These are phyloP conservation scores for Xeromyces bisporus DNA, from an alignment of 495 filamentous ascomycete species.

Conservation along the genomic window DNA sequence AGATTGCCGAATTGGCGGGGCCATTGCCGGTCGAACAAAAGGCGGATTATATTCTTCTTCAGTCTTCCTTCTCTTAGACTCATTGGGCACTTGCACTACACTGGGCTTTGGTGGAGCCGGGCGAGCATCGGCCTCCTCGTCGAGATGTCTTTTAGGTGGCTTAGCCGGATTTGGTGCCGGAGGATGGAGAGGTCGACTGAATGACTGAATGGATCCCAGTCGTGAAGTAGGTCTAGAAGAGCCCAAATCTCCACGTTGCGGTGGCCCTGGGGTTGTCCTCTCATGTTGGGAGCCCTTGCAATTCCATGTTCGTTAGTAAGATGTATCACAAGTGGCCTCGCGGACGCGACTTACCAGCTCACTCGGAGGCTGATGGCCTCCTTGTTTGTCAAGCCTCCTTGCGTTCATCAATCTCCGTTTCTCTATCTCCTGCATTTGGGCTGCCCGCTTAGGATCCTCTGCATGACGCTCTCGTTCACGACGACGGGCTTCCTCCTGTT, in stretches of 20 bases:
- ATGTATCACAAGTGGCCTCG: too few relatives aligned
- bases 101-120: constrained; percentile 24
- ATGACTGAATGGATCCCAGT: constrained; percentile 36
- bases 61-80: constrained; percentile 40
- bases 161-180: constrained; percentile 47
- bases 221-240: constrained; percentile 34
- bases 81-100: constrained; percentile 28
- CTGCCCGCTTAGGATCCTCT: constrained; percentile 49
- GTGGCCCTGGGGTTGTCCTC: constrained; percentile 14
- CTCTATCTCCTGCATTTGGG: constrained; percentile 51
- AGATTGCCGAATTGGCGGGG: constrained; percentile 69
- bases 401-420: constrained; percentile 49
- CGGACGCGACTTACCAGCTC: constrained; percentile 25
- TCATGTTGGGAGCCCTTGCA: constrained; percentile 21
- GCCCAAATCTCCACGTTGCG: constrained; percentile 33
- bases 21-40: constrained; percentile 43
- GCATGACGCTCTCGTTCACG: constrained; percentile 28
- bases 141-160: constrained; percentile 42
- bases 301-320: too few relatives aligned
- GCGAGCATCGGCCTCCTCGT: constrained; percentile 33
- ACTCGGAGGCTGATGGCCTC: constrained; percentile 24
- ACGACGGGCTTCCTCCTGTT: constrained; percentile 31
- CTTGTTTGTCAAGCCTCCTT: constrained; percentile 38
- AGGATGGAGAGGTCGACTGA: constrained; percentile 28
- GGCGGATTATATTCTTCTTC: constrained; percentile 37